Evolutionary conservation across 176 grass and related monocot genomes (phyloP), one percentile per base, ranked within the genome.

Genomic region (Chloris gayana): DNA sequence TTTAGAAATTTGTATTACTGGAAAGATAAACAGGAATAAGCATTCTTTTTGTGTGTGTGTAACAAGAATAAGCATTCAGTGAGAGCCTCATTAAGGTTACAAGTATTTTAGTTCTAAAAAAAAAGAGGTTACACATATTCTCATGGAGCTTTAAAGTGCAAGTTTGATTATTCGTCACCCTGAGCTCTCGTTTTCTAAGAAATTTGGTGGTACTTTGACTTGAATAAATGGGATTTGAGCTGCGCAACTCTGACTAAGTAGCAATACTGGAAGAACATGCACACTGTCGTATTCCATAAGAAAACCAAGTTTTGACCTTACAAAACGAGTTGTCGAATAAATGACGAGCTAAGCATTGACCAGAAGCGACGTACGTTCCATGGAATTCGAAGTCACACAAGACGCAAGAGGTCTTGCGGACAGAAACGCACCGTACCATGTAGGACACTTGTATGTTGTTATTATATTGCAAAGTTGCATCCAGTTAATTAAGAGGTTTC

Each of bases 241-340:
- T 32, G n/a, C 3, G 4, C 24, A 24, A 32, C 3, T 84, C 68
- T 69, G 75, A 79, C 60, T 61, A 49, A 21, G 22, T 47, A 73
- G 21, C n/a, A 66, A 21, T 18, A 67, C n/a, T 27, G 19, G 68
- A 73, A 29, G 24, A 39, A 21, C 45, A 60, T 60, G 24, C 25
- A 70, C 54, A 38, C 46, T 78, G 7, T 67, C 67, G n/a, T 60
- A 32, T 51, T 35, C 24, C 17, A 8, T 22, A 78, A 17, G 60
- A 19, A 83, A 65, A 58, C 47, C 24, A 73, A 19, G 42, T 64
- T 62, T 82, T 83, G 80, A 68, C 80, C n/a, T 38, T 4, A 41
- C 34, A 72, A 26, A 62, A n/a, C 65, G 66, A 82, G 42, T 54
- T 69, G 63, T 69, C 24, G 0, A 33, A 53, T 63, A 70, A 76